Evolutionary conservation across 2,329 filamentous ascomycete species (phyloP), one percentile per base, ranked within the genome.

Genomic region (Fusarium virguliforme): DNA sequence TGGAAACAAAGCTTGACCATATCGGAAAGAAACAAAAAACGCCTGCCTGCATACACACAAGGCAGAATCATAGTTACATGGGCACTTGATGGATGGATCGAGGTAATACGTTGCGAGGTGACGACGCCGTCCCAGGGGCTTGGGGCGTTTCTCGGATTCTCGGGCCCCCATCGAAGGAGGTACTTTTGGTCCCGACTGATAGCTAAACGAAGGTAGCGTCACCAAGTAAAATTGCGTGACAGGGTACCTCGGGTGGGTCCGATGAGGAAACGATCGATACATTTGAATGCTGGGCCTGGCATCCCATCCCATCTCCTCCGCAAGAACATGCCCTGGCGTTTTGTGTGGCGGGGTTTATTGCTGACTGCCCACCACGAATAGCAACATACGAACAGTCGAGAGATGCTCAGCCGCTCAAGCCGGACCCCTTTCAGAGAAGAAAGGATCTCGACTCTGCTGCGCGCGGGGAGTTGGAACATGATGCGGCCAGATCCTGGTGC

Each of bases 31-130:
- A 15, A 50, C 30, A 30, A 48, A 26, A 50, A 32, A 18, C 15
- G 6, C 28, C 26, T 13, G 5, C 88, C 88, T 35, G 89, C 18
- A 18, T 72, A 8, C 40, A 34, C 50, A 62, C 3, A 88, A 91
- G 38, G 87, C 81, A 24, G 86, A 85, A 83, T 85, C 66, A 63
- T 53, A 63, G 77, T 48, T 13, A 48, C 26, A 48, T 48, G 78
- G 53, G 79, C 76, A 54, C n/a, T 8, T 18, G 18, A 37, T 37
- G 32, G 34, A 24, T 54, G 51, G 15, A 54, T 37, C 51, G 46
- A 50, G 46, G 46, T 30, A 50, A 10, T 50, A 50, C 34, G 51
- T 54, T 18, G 78, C 65, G 67, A 80, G 65, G 63, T 73, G 73
- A 75, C 73, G 70, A 75, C 73, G 71, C 60, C 5, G 13, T 30